These are phyloP conservation scores for Penicillium parvum DNA, from an alignment of 495 filamentous ascomycete species.

Conservation along the genomic window DNA sequence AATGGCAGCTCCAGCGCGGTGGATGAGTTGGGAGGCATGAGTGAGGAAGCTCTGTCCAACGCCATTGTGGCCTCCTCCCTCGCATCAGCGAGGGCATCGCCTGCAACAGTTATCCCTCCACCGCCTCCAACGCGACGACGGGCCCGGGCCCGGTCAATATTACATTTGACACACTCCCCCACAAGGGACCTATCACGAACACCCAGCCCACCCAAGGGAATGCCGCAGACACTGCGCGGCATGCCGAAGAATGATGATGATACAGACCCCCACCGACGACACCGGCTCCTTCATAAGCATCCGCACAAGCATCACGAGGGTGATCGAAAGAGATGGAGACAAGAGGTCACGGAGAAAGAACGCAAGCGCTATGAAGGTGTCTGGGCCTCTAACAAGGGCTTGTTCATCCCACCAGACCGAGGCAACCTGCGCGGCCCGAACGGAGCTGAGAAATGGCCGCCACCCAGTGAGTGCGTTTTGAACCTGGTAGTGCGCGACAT, in stretches of 20 bases:
- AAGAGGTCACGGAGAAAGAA: slow-evolving; percentile 70
- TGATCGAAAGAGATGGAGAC: slow-evolving; percentile 76
- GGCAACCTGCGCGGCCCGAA: background rate
- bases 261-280: slow-evolving; percentile 45
- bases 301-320: slow-evolving; percentile 88
- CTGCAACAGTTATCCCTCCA: slow-evolving; percentile 38
- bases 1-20: slow-evolving; percentile 26
- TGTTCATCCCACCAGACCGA: slow-evolving; percentile 40
- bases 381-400: slow-evolving; percentile 87
- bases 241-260: slow-evolving; percentile 56
- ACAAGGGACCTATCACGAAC: slow-evolving; percentile 42
- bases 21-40: slow-evolving; percentile 29
- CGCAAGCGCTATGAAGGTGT: slow-evolving; percentile 93
- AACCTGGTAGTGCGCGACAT: slow-evolving; percentile 81
- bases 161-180: slow-evolving; percentile 30
- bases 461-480: slow-evolving; percentile 55
- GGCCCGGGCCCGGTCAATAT: slow-evolving; percentile 38
- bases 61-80: slow-evolving; percentile 84
- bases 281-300: slow-evolving; percentile 57
- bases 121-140: slow-evolving; percentile 48
- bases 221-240: slow-evolving; percentile 73
- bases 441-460: slow-evolving; percentile 20
- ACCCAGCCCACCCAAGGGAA: slow-evolving; percentile 52
- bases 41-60: slow-evolving; percentile 55
- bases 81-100: slow-evolving; percentile 66